A percentile compares a stretch with the other conserved stretches of the same genome.
These are phyloP conservation scores for Colletotrichum sp. DNA, from an alignment of 2,329 filamentous ascomycete species.

Conservation along the genomic window DNA sequence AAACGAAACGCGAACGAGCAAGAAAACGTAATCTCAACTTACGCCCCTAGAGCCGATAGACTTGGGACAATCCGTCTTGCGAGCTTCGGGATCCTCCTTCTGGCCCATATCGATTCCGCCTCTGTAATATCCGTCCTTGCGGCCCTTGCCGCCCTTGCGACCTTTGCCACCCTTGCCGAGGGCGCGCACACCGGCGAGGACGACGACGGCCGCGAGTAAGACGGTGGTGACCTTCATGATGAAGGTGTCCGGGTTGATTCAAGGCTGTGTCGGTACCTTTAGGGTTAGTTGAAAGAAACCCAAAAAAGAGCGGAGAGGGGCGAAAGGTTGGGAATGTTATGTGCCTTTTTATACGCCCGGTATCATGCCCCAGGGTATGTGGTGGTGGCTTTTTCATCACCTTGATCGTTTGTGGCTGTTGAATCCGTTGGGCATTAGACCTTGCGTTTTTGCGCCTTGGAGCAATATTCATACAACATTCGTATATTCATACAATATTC, in stretches of 20 bases:
- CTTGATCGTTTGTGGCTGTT: neutral
- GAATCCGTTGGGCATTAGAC: neutral
- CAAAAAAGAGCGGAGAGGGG: neutral
- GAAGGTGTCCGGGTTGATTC: neutral
- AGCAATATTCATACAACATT: too few species aligned
- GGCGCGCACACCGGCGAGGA: neutral
- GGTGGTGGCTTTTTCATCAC: neutral
- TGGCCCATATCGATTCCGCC: too few species aligned
- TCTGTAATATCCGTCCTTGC: too few species aligned
- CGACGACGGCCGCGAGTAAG: neutral
- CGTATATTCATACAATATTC: too few species aligned
- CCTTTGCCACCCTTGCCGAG: too few species aligned
- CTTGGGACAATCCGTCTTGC: neutral
- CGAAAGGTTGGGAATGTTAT: neutral
- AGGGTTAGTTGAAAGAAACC: neutral
- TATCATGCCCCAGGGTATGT: neutral
- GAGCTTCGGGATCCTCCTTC: neutral
- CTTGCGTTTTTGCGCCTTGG: neutral
- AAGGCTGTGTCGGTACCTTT: neutral
- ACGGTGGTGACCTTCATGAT: neutral
- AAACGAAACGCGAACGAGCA: neutral
- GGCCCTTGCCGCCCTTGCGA: too few species aligned
- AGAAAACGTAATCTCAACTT: neutral
- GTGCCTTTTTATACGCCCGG: neutral
- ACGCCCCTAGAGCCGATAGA: neutral